These are phyloP conservation scores for Neoboletus brunneissimus DNA, from an alignment of 768 basidiomycete species.

Conservation along the genomic window DNA sequence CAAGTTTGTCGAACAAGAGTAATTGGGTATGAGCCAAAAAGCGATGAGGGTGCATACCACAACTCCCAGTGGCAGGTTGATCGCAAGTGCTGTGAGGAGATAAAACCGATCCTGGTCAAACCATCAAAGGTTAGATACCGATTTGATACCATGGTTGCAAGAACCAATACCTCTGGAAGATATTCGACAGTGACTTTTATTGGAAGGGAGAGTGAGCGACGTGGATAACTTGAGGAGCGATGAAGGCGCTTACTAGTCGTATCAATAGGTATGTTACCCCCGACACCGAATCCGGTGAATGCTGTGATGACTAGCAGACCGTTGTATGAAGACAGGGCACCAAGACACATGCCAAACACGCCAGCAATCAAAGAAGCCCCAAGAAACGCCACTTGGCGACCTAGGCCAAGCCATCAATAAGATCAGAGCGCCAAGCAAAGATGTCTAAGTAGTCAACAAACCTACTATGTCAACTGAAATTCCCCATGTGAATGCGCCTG, in stretches of 20 bases:
- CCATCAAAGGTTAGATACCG: background rate
- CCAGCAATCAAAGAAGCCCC: no score
- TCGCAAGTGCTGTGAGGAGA: constrained; percentile 11
- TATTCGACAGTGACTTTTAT: constrained; percentile 14
- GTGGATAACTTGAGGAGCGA: background rate
- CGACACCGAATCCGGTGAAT: no score
- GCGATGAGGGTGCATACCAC: background rate
- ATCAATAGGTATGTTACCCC: background rate
- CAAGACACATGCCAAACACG: no score
- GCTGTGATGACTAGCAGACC: no score
- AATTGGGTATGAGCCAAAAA: constrained; percentile 11
- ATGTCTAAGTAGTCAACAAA: no score
- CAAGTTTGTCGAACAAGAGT: constrained; percentile 11
- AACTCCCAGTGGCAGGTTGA: constrained; percentile 4
- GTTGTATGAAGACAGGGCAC: no score
- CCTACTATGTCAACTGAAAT: no score
- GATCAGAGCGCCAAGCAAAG: no score
- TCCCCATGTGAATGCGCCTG: no score
- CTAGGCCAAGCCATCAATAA: no score
- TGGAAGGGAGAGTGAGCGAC: no score
- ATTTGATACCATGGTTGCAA: background rate
- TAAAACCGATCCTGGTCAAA: constrained; percentile 11
- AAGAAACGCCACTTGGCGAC: no score
- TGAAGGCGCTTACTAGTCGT: constrained; percentile 6
- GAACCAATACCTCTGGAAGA: constrained; percentile 8